These are phyloP conservation scores for Penicillium sp. DNA, from an alignment of 2,329 filamentous ascomycete species.

Conservation along the genomic window DNA sequence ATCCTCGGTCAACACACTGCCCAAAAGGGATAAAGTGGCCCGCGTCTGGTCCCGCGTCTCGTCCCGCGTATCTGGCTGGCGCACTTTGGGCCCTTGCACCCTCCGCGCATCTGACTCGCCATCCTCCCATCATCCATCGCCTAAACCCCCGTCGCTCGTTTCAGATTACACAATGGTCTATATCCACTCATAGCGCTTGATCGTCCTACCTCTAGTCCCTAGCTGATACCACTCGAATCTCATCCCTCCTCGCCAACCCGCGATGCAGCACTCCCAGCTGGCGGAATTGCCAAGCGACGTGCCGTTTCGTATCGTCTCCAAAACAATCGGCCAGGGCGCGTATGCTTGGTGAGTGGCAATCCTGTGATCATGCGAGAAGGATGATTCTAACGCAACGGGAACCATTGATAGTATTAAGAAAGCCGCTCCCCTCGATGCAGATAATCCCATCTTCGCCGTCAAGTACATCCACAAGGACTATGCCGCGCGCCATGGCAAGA, in stretches of 20 bases:
- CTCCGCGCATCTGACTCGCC: constrained; percentile 15
- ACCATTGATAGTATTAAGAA: constrained; percentile 79
- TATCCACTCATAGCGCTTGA: background rate
- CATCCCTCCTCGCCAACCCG: constrained; percentile 15
- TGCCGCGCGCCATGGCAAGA: constrained; percentile 82
- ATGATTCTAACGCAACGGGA: background rate
- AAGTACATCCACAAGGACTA: constrained; percentile 99
- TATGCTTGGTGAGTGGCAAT: constrained; percentile 77
- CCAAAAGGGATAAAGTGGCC: constrained; percentile 42
- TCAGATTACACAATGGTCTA: constrained; percentile 1
- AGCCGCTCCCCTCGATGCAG: constrained; percentile 72
- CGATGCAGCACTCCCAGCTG: constrained; percentile 77
- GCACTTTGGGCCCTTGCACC: constrained; percentile 26
- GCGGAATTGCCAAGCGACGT: constrained; percentile 82
- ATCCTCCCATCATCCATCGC: constrained; percentile 3
- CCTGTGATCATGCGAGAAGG: background rate
- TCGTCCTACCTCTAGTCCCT: background rate
- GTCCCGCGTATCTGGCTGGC: constrained; percentile 33
- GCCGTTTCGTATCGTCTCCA: constrained; percentile 92
- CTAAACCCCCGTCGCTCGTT: constrained; percentile 1
- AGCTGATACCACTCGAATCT: background rate
- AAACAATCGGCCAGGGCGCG: constrained; percentile 93
- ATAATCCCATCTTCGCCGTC: constrained; percentile 85
- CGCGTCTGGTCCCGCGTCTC: constrained; percentile 34
- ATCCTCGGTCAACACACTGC: constrained; percentile 18